phyloP scores from a whole-genome alignment of 2,329 filamentous ascomycete genomes.

The Botrytis fabae region DNA sequence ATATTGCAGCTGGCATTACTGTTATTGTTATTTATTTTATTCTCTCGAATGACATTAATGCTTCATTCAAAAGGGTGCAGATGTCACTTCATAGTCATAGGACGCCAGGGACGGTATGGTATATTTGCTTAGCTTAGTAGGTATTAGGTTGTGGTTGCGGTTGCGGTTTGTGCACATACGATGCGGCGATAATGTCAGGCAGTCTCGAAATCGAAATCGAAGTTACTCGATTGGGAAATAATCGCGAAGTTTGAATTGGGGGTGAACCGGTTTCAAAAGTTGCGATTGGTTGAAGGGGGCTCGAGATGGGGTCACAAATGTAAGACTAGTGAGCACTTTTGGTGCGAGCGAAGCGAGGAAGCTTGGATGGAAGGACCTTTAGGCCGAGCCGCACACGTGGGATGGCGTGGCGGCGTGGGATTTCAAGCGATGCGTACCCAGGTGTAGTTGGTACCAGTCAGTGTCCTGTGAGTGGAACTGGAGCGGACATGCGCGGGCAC shows the following conservation, averaged over 20 bases:
- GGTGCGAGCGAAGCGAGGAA: not conserved
- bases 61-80: not conserved
- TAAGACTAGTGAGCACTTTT: slow-evolving; percentile 6
- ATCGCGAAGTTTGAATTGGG: slow-evolving; percentile 21
- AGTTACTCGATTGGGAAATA: slow-evolving; percentile 20
- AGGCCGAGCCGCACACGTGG: slow-evolving; percentile 13
- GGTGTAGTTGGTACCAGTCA: slow-evolving; percentile 1
- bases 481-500: not conserved
- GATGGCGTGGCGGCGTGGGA: not conserved
- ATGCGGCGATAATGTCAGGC: slow-evolving; percentile 9
- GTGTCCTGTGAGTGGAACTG: not conserved
- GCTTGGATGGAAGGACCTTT: not conserved
- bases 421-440: not conserved
- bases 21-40: not conserved
- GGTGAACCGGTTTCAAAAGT: slow-evolving; percentile 16
- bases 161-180: slow-evolving; percentile 10
- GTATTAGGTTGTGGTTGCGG: not conserved
- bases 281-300: slow-evolving; percentile 17
- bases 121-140: not conserved
- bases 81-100: not conserved
- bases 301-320: not conserved
- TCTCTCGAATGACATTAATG: not conserved
- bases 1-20: not conserved
- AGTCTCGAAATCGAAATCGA: not conserved
- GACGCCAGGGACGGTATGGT: not conserved